Conservation (phyloP, 495 filamentous ascomycete species). For the Aspergillus nidulans region DNA sequence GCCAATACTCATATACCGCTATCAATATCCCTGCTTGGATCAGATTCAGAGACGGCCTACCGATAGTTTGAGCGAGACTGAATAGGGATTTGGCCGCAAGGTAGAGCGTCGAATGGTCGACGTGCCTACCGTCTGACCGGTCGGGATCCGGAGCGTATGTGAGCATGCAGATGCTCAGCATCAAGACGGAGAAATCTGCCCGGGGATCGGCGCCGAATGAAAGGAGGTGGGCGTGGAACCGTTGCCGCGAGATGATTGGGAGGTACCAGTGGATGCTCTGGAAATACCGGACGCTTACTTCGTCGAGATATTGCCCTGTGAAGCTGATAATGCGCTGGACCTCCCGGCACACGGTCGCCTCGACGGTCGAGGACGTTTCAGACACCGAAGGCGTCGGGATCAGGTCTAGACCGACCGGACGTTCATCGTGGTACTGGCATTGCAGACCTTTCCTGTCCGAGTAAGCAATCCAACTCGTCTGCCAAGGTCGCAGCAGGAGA, state of each 20-base stretch:
- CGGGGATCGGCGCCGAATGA: not conserved
- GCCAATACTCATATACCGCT: conserved; percentile 23
- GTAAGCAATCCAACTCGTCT: not conserved
- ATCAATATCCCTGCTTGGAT: conserved; percentile 32
- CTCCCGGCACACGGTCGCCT: conserved; percentile 15
- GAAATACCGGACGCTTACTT: conserved; percentile 34
- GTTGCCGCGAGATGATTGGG: conserved; percentile 31
- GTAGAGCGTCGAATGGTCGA: conserved; percentile 15
- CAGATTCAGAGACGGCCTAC: conserved; percentile 21
- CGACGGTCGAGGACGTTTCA: not conserved
- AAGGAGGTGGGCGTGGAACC: conserved; percentile 19
- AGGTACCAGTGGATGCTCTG: conserved; percentile 29
- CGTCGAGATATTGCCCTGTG: conserved; percentile 28
- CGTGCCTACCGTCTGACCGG: not conserved
- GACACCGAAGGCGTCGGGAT: not conserved
- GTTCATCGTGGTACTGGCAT: not conserved
- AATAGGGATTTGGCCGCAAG: conserved; percentile 24
- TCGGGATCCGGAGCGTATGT: not conserved
- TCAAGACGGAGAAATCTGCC: conserved; percentile 20
- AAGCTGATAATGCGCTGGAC: conserved; percentile 16
- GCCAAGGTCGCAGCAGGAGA: conserved; percentile 6
- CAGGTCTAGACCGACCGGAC: not conserved
- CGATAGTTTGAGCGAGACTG: conserved; percentile 24
- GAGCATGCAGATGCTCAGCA: conserved; percentile 5
- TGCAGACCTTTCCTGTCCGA: not conserved